Evolutionary conservation across 164 flowering plant genomes (phyloP), one percentile per base, ranked within the genome.

Genomic region (Cinnamomum chago): DNA sequence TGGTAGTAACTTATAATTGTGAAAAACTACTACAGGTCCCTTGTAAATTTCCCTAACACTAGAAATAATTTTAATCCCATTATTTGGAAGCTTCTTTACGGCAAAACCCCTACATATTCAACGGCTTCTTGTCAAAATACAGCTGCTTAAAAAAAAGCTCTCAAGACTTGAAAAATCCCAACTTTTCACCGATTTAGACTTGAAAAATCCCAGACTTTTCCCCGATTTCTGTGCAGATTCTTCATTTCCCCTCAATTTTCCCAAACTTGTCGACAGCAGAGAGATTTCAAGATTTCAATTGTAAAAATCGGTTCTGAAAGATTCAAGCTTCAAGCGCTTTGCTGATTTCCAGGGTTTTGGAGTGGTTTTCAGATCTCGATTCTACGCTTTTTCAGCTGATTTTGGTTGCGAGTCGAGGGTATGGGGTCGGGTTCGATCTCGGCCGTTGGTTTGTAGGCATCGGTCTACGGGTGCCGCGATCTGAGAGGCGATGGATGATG

Each of bases 401-500:
- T 58, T 58, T 58, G 62, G 22, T 3, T 17, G 18, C n/a, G 22
- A 58, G 18, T 58, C 62, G 62, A 5, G 62, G 62, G 62, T 13
- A 58, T 17, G 9, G 17, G 62, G 47, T 11, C 11, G 28, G 62
- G 62, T 1, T 20, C n/a, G 14, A 20, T 70, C 58, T 12, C 14
- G 15, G 18, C 47, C 47, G 47, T 40, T 40, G 47, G 47, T 40
- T 40, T 40, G 11, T 40, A 40, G 47, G 47, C 47, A 40, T 40
- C 11, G 47, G 47, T 40, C 11, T 40, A 40, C 47, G 11, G 47
- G 47, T 40, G 47, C 47, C 47, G 47, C 11, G 47, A 9, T 47
- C 30, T 27, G 62, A 25, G 30, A n/a, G 25, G 62, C 67, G 73
- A 90, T 86, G 90, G 84, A 73, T 7, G 47, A 40, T 78, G 62